Evolutionary conservation across 768 basidiomycete genomes (phyloP).

Genomic region (Scleroderma citrinum): DNA sequence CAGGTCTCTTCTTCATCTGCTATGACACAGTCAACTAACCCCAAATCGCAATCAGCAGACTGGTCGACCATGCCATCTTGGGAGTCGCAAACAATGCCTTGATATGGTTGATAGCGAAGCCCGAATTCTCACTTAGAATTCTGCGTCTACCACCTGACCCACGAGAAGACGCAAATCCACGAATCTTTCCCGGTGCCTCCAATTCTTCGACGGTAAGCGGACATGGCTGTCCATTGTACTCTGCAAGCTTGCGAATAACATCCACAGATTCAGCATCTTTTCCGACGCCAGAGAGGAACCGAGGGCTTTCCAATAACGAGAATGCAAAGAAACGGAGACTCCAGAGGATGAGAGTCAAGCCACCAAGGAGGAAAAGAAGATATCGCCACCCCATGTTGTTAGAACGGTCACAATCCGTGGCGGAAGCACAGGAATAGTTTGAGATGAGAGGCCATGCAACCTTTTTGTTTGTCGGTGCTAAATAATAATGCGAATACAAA

Average conservation of each 20-base stretch:
- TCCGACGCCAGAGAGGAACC: conserved; percentile 51
- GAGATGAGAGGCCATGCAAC: conserved; percentile 57
- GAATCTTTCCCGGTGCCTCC: conserved; percentile 22
- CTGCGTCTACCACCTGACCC: conserved; percentile 10
- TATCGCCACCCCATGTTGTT: conserved; percentile 66
- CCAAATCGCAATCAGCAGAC: conserved; percentile 44
- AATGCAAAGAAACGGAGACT: conserved; percentile 47
- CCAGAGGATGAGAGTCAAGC: conserved; percentile 48
- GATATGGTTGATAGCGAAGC: conserved; percentile 40
- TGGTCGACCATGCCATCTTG: conserved; percentile 62
- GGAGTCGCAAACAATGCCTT: conserved; percentile 56
- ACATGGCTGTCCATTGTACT: conserved; percentile 41
- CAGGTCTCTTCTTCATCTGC: not conserved
- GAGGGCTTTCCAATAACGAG: conserved; percentile 49
- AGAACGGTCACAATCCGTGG: conserved; percentile 31
- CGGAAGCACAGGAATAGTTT: conserved; percentile 43
- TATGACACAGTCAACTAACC: conserved; percentile 24
- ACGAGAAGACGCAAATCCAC: conserved; percentile 5
- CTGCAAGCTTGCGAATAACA: conserved; percentile 43
- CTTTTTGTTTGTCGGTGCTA: conserved; percentile 18
- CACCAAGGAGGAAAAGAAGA: conserved; percentile 48
- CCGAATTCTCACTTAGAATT: conserved; percentile 37
- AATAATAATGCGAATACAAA: not conserved
- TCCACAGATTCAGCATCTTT: conserved; percentile 46
- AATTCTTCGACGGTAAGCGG: conserved; percentile 43